Percentiles rank a stretch among this genome's conserved stretches.
Evolutionary conservation across 768 basidiomycete species (phyloP).

Genomic region (Wakefieldia striispora): DNA sequence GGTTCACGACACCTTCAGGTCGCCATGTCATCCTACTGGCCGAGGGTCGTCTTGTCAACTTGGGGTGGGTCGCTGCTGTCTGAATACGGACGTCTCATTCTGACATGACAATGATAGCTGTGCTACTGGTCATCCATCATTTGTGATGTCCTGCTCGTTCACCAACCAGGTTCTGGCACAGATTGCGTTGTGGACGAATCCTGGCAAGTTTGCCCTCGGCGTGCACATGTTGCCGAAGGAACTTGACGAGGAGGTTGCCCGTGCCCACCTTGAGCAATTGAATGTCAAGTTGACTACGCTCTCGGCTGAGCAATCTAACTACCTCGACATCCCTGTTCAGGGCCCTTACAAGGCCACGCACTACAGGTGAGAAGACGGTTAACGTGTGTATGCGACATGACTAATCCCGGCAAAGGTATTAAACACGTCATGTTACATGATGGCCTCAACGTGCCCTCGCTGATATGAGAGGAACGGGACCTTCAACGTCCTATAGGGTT

Average conservation of each 20-base stretch:
- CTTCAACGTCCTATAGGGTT: constrained; percentile 59
- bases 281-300: constrained; percentile 92
- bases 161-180: constrained; percentile 97
- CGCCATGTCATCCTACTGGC: constrained; percentile 97
- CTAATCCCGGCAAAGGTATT: constrained; percentile 28
- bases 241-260: constrained; percentile 98
- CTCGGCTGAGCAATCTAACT: constrained; percentile 70
- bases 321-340: constrained; percentile 84
- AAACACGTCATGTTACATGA: constrained; percentile 31
- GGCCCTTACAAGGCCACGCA: constrained; percentile 79
- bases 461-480: constrained; percentile 54
- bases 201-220: constrained; percentile 90
- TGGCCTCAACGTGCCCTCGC: constrained; percentile 82
- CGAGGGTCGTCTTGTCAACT: constrained; percentile 98
- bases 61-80: constrained; percentile 64
- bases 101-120: constrained; percentile 48
- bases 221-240: constrained; percentile 99
- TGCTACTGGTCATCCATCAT: constrained; percentile 98
- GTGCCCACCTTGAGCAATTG: constrained; percentile 87
- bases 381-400: background rate
- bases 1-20: constrained; percentile 88
- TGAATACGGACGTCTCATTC: background rate
- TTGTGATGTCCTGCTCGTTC: constrained; percentile 99
- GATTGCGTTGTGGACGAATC: constrained; percentile 95
- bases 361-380: constrained; percentile 48